phyloP scores from a whole-genome alignment of 2,329 filamentous ascomycete genomes.

The Stagonosporopsis rhizophila region DNA sequence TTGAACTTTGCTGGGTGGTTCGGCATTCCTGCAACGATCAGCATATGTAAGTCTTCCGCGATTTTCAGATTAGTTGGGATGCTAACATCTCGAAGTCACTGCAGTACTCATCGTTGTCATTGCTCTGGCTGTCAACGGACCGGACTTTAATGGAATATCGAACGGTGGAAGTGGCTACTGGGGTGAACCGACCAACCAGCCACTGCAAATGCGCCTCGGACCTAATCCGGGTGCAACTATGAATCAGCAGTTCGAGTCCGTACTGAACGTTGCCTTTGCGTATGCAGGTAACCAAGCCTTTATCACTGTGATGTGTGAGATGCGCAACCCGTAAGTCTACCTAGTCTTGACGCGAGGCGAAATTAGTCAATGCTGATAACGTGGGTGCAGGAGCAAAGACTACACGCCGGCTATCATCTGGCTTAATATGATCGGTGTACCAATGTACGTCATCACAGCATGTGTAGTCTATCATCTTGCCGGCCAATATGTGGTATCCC shows the following conservation, averaged over 20 bases:
- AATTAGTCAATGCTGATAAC: background rate
- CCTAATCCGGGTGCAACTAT: slow-evolving; percentile 9
- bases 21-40: slow-evolving; percentile 12
- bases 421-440: slow-evolving; percentile 55
- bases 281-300: slow-evolving; percentile 59
- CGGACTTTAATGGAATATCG: slow-evolving; percentile 4
- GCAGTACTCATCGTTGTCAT: slow-evolving; percentile 25
- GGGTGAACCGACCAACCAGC: slow-evolving; percentile 9
- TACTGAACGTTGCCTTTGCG: slow-evolving; percentile 70
- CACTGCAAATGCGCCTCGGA: slow-evolving; percentile 13
- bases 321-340: slow-evolving; percentile 57
- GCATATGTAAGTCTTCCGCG: slow-evolving; percentile 11
- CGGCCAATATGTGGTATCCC: slow-evolving; percentile 65
- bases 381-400: slow-evolving; percentile 4
- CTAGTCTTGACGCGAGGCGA: slow-evolving; percentile 44
- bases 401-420: slow-evolving; percentile 14
- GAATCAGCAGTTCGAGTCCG: slow-evolving; percentile 14
- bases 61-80: background rate
- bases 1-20: slow-evolving; percentile 22
- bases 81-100: slow-evolving; percentile 44
- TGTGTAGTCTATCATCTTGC: slow-evolving; percentile 70
- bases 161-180: slow-evolving; percentile 14
- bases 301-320: slow-evolving; percentile 69
- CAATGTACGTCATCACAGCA: slow-evolving; percentile 67
- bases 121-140: slow-evolving; percentile 9